phyloP scores from a whole-genome alignment of 2,329 filamentous ascomycete genomes.

The Fusarium nisikadoi region DNA sequence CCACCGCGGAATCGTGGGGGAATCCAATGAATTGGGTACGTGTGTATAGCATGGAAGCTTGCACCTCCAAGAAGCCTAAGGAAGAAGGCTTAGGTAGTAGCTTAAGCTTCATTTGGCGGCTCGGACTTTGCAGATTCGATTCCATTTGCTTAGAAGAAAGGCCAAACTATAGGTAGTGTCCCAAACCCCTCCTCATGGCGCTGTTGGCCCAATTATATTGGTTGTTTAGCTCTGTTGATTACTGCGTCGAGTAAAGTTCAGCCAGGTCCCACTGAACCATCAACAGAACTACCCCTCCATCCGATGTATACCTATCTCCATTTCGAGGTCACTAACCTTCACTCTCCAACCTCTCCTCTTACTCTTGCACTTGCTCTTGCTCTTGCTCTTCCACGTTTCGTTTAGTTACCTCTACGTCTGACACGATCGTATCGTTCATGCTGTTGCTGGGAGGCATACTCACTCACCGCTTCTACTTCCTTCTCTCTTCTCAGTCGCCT shows the following conservation, averaged over 20 bases:
- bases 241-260: background rate
- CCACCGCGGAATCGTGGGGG: background rate
- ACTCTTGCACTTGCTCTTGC: background rate
- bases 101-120: constrained; percentile 4
- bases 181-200: constrained; percentile 11
- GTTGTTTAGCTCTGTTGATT: background rate
- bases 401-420: constrained; percentile 8
- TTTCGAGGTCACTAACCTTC: background rate
- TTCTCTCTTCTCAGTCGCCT: constrained; percentile 17
- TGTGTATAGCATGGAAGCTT: background rate
- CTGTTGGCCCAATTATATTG: constrained; percentile 11
- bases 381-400: background rate
- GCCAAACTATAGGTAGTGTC: constrained; percentile 8
- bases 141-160: background rate
- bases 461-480: constrained; percentile 14
- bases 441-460: constrained; percentile 21
- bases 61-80: background rate
- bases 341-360: constrained; percentile 2
- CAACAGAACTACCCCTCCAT: constrained; percentile 25
- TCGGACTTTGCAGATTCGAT: background rate
- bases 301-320: constrained; percentile 6
- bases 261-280: constrained; percentile 17
- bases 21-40: background rate
- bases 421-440: constrained; percentile 13
- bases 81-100: background rate